Evolutionary conservation across 768 basidiomycete species (phyloP).

Genomic region (Kwoniella botswanensis): DNA sequence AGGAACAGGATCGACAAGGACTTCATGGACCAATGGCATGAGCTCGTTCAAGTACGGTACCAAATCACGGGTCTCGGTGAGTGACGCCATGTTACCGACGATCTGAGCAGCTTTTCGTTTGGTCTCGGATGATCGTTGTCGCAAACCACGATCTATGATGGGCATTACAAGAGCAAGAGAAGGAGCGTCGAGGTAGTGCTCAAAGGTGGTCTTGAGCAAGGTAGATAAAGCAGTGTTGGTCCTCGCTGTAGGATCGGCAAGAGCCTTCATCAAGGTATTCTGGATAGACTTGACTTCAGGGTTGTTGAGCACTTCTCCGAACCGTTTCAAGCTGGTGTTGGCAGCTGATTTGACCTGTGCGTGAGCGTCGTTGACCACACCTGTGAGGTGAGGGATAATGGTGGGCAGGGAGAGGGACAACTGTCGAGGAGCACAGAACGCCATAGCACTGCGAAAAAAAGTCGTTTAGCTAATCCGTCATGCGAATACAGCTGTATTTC

Average conservation of each 20-base stretch:
- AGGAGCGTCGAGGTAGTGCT: conserved; percentile 97
- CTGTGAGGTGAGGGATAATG: conserved; percentile 93
- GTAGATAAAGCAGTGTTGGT: conserved; percentile 82
- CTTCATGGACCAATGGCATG: conserved; percentile 86
- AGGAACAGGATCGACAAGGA: conserved; percentile 95
- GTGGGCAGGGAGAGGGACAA: conserved; percentile 92
- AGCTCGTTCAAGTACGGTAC: conserved; percentile 89
- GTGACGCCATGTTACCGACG: conserved; percentile 80
- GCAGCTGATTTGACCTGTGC: conserved; percentile 91
- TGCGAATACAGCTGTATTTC: neutral
- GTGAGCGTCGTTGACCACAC: conserved; percentile 94
- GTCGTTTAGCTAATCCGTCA: conserved; percentile 18
- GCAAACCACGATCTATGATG: conserved; percentile 88
- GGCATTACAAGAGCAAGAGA: conserved; percentile 95
- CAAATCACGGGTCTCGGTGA: conserved; percentile 68
- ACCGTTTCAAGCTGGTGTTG: conserved; percentile 93
- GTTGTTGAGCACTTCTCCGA: conserved; percentile 97
- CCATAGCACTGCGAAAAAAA: conserved; percentile 71
- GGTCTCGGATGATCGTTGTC: conserved; percentile 88
- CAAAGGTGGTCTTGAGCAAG: conserved; percentile 90
- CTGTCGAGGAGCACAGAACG: conserved; percentile 94
- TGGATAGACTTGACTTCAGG: conserved; percentile 94
- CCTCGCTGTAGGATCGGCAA: conserved; percentile 87
- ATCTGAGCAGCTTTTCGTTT: conserved; percentile 97
- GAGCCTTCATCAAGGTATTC: conserved; percentile 85